phyloP scores from a whole-genome alignment of 805 yeast species.

The Kodamaea kakaduensis region DNA sequence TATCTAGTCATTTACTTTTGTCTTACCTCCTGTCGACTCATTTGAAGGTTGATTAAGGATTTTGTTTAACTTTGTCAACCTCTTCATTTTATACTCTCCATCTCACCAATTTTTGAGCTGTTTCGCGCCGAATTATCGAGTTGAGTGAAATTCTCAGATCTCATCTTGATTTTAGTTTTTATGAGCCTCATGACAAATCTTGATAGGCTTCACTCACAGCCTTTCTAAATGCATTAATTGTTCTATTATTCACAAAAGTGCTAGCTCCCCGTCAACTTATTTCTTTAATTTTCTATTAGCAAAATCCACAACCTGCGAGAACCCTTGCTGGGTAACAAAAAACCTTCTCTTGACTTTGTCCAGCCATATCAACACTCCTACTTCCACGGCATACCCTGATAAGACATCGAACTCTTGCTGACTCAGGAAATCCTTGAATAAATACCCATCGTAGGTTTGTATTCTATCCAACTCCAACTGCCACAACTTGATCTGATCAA shows the following conservation, averaged over 20 bases:
- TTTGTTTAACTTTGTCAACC: too few relatives aligned
- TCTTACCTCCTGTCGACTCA: too few relatives aligned
- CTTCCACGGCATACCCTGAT: constrained; percentile 76
- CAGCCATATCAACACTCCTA: constrained; percentile 90
- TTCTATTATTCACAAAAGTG: not conserved
- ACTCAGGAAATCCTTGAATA: constrained; percentile 80
- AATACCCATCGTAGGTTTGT: constrained; percentile 77
- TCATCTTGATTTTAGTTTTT: too few relatives aligned
- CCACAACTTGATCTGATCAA: constrained; percentile 94
- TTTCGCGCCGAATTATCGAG: too few relatives aligned
- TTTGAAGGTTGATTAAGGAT: too few relatives aligned
- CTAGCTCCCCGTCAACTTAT: constrained; percentile 4
- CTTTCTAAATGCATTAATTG: too few relatives aligned
- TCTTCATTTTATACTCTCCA: too few relatives aligned
- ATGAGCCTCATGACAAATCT: too few relatives aligned
- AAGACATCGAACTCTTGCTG: constrained; percentile 72
- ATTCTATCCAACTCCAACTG: constrained; percentile 93
- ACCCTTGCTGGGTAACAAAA: constrained; percentile 86
- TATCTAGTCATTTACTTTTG: too few relatives aligned
- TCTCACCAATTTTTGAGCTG: too few relatives aligned
- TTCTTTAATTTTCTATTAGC: constrained; percentile 55
- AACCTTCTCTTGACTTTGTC: constrained; percentile 66
- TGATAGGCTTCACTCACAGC: too few relatives aligned
- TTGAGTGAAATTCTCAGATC: too few relatives aligned
- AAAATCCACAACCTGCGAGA: constrained; percentile 84